phyloP scores from a whole-genome alignment of 2,329 filamentous ascomycete genomes.

The Sarocladiaceae sp. region DNA sequence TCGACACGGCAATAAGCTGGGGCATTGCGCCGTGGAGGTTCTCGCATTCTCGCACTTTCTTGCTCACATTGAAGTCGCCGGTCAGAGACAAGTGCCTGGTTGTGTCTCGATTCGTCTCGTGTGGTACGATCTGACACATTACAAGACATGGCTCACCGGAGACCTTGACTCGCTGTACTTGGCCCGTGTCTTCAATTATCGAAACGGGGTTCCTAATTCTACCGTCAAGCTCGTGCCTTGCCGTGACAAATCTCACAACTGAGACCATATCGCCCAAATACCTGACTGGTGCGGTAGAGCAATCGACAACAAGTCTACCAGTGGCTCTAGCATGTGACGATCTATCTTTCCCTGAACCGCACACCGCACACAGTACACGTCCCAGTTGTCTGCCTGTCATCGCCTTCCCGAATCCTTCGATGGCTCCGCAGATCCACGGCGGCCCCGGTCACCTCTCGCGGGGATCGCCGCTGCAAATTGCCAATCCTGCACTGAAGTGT shows the following conservation, averaged over 20 bases:
- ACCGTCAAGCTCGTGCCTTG: too few species aligned
- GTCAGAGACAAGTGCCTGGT: not conserved
- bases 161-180: not conserved
- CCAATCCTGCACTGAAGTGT: not conserved
- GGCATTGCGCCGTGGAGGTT: too few species aligned
- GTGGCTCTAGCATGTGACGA: not conserved
- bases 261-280: too few species aligned
- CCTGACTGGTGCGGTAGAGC: not conserved
- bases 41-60: not conserved
- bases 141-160: conserved; percentile 1
- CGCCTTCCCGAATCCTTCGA: conserved; percentile 7
- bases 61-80: not conserved
- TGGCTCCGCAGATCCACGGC: conserved; percentile 8
- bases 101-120: conserved; percentile 7
- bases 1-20: too few species aligned
- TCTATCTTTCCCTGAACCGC: not conserved
- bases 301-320: not conserved
- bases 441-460: conserved; percentile 3
- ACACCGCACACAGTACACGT: not conserved
- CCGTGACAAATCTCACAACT: too few species aligned
- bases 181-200: not conserved
- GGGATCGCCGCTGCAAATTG: conserved; percentile 8
- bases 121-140: conserved; percentile 9
- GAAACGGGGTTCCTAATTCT: not conserved
- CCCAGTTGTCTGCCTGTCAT: not conserved